phyloP scores from a whole-genome alignment of 164 flowering plant genomes.

The Kingdonia uniflora region DNA sequence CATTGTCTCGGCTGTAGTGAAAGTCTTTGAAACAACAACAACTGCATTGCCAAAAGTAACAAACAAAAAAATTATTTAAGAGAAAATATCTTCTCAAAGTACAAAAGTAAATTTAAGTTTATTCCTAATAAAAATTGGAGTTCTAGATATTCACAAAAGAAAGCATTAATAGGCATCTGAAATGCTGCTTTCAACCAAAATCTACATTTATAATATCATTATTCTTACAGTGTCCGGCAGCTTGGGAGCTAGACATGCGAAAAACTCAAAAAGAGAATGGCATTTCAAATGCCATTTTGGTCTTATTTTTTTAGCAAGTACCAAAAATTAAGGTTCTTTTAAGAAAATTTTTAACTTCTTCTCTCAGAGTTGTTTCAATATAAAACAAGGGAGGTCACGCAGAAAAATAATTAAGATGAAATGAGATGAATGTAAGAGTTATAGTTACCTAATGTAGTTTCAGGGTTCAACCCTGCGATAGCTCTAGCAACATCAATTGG shows the following conservation, averaged over 20 bases:
- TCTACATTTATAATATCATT: no score
- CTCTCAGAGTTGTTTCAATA: no score
- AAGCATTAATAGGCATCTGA: background rate
- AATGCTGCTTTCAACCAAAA: no score
- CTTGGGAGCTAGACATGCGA: no score
- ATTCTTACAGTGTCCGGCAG: no score
- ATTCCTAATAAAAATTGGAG: background rate
- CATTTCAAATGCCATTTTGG: no score
- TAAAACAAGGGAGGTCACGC: background rate
- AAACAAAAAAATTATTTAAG: conserved; percentile 4
- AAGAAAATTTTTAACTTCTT: no score
- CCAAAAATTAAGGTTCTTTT: no score
- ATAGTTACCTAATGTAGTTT: conserved; percentile 78
- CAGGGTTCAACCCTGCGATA: conserved; percentile 79
- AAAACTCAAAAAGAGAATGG: no score
- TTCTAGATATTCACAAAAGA: background rate
- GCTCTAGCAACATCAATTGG: conserved; percentile 85
- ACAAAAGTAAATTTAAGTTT: no score
- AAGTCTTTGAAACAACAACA: conserved; percentile 97
- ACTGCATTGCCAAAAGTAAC: conserved; percentile 37
- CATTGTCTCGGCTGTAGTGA: conserved; percentile 99
- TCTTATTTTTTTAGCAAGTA: no score
- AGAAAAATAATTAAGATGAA: background rate
- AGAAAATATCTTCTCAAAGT: conserved; percentile 7
- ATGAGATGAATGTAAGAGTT: background rate